Conservation (phyloP, 176 grass and related monocot species). For the Triticum timopheevii region DNA sequence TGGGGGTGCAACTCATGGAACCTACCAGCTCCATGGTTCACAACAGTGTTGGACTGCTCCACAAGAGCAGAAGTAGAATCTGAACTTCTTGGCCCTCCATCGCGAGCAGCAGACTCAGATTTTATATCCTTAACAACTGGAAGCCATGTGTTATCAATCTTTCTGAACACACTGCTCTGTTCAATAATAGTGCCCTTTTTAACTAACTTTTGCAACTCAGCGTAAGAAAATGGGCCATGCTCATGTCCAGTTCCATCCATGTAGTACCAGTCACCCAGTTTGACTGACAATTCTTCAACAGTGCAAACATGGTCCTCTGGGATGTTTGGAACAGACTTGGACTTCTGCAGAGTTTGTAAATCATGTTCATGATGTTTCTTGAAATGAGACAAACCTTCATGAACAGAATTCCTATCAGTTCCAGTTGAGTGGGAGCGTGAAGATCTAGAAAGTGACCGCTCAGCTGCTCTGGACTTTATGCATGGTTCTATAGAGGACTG, state of each 20-base stretch:
- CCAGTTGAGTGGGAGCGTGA: constrained; percentile 66
- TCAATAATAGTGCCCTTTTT: constrained; percentile 72
- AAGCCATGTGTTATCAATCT: constrained; percentile 94
- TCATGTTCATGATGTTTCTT: constrained; percentile 74
- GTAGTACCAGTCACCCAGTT: constrained; percentile 89
- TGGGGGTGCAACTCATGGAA: constrained; percentile 86
- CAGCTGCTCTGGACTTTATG: constrained; percentile 54
- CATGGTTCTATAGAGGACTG: constrained; percentile 54
- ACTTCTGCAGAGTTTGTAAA: constrained; percentile 68
- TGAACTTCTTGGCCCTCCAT: constrained; percentile 22
- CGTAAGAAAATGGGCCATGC: constrained; percentile 84
- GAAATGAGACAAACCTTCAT: constrained; percentile 61
- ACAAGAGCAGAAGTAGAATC: constrained; percentile 35
- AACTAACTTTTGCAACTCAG: constrained; percentile 80
- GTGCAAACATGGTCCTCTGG: constrained; percentile 89
- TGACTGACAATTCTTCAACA: constrained; percentile 73
- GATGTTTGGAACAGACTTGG: constrained; percentile 60
- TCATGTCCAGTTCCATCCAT: constrained; percentile 90
- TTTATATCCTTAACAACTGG: constrained; percentile 72
- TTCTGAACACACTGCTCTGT: constrained; percentile 82
- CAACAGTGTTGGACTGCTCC: constrained; percentile 18
- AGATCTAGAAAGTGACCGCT: constrained; percentile 64
- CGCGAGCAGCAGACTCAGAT: constrained; percentile 32
- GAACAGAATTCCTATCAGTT: constrained; percentile 61
- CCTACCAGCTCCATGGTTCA: constrained; percentile 42